Conservation (phyloP, 2,329 filamentous ascomycete genomes). For the Fusarium ambrosium region DNA sequence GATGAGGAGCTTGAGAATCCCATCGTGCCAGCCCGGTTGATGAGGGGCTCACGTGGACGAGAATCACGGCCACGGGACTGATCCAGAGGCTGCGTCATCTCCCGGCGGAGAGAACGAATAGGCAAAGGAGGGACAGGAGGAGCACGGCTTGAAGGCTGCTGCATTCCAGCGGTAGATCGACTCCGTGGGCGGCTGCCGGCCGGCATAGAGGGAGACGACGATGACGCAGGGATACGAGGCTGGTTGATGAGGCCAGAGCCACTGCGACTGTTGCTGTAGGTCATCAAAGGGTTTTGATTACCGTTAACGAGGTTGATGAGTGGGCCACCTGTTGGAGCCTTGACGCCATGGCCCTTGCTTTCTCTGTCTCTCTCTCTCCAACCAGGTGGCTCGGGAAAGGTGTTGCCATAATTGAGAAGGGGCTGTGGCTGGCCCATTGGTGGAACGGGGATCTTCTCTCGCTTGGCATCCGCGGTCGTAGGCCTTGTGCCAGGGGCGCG, state of each 20-base stretch:
- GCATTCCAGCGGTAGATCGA: conserved; percentile 42
- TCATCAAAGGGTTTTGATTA: conserved; percentile 26
- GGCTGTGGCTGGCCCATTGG: conserved; percentile 70
- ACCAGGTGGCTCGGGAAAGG: conserved; percentile 73
- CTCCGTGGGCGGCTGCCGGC: conserved; percentile 42
- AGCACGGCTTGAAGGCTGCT: conserved; percentile 29
- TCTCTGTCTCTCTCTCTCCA: conserved; percentile 55
- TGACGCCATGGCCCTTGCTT: conserved; percentile 64
- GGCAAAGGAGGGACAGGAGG: conserved; percentile 47
- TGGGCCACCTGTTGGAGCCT: conserved; percentile 55
- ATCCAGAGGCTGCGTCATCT: conserved; percentile 40
- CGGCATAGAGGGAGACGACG: conserved; percentile 31
- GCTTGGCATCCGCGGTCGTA: conserved; percentile 44
- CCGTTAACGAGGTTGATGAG: conserved; percentile 62
- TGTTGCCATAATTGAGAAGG: conserved; percentile 74
- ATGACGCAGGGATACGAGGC: conserved; percentile 27
- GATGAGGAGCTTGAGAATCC: conserved; percentile 26
- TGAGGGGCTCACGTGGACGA: conserved; percentile 49
- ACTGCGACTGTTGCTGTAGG: conserved; percentile 17
- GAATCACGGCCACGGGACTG: conserved; percentile 44
- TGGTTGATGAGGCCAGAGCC: conserved; percentile 37
- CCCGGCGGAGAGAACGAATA: conserved; percentile 46
- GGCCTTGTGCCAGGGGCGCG: conserved; percentile 37
- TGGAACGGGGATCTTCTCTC: conserved; percentile 39
- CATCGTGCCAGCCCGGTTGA: conserved; percentile 48